phyloP scores from a whole-genome alignment of 2,329 filamentous ascomycete species.

The Nothopassalora personata region DNA sequence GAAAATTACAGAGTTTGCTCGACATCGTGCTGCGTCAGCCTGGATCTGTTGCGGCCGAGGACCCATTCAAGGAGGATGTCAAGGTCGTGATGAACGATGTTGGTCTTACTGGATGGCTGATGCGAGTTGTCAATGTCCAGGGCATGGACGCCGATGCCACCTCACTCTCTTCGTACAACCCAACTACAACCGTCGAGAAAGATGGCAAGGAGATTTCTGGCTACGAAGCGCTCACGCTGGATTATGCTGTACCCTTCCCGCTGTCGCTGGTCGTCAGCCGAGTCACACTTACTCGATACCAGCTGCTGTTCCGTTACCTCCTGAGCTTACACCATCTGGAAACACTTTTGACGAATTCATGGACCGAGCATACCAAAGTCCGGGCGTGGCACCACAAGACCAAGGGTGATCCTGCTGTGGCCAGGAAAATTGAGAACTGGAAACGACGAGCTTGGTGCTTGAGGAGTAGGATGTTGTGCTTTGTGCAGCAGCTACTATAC shows the following conservation, averaged over 20 bases:
- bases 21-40: slow-evolving; percentile 95
- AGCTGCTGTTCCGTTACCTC: slow-evolving; percentile 90
- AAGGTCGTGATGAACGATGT: slow-evolving; percentile 97
- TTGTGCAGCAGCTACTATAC: slow-evolving; percentile 93
- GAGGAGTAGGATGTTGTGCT: slow-evolving; percentile 89
- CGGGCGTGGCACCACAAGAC: slow-evolving; percentile 70
- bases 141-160: slow-evolving; percentile 68
- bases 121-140: slow-evolving; percentile 93
- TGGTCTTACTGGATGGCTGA: slow-evolving; percentile 85
- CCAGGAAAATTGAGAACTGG: slow-evolving; percentile 71
- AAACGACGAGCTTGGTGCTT: slow-evolving; percentile 90
- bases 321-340: slow-evolving; percentile 86
- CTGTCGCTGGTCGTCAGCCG: slow-evolving; percentile 91
- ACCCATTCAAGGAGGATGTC: slow-evolving; percentile 97
- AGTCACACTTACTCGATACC: slow-evolving; percentile 95
- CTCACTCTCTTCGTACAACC: slow-evolving; percentile 58
- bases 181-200: slow-evolving; percentile 59
- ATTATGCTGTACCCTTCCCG: slow-evolving; percentile 91
- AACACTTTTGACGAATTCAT: slow-evolving; percentile 76
- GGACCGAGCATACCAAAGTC: slow-evolving; percentile 82
- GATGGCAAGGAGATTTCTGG: slow-evolving; percentile 83
- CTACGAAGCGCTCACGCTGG: slow-evolving; percentile 87
- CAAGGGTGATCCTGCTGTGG: slow-evolving; percentile 50
- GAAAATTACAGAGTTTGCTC: slow-evolving; percentile 90
- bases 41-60: slow-evolving; percentile 84